These are phyloP conservation scores for Symmetrospora coprosmae DNA, from an alignment of 768 basidiomycete species.

Conservation along the genomic window DNA sequence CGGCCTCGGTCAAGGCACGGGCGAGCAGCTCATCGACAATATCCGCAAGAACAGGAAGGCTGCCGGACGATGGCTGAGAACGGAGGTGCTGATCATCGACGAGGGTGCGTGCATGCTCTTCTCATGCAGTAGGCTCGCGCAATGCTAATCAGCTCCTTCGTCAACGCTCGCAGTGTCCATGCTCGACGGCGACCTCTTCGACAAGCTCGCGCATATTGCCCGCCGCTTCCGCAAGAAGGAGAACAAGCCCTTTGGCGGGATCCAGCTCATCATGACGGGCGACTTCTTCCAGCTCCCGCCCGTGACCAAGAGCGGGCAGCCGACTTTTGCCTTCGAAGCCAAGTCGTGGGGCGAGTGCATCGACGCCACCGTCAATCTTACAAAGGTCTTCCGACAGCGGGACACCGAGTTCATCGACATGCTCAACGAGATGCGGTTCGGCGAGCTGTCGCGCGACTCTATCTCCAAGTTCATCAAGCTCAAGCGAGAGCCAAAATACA, in stretches of 20 bases:
- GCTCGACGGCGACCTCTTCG: constrained; percentile 36
- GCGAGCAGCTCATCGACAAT: constrained; percentile 51
- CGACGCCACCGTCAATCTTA: constrained; percentile 73
- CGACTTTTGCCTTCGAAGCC: constrained; percentile 89
- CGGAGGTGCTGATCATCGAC: constrained; percentile 73
- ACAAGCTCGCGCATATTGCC: constrained; percentile 37
- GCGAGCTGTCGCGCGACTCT: constrained; percentile 51
- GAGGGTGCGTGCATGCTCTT: constrained; percentile 48
- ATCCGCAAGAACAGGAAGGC: constrained; percentile 69
- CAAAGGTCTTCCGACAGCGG: constrained; percentile 85
- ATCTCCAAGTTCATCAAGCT: constrained; percentile 57
- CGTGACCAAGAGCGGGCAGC: constrained; percentile 38
- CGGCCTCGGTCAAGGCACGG: constrained; percentile 60
- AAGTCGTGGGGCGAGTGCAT: constrained; percentile 59
- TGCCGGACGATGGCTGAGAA: constrained; percentile 59
- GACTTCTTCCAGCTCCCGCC: constrained; percentile 42
- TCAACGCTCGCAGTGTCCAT: constrained; percentile 42
- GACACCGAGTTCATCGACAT: constrained; percentile 89
- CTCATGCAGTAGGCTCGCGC: background rate
- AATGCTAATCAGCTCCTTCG: background rate
- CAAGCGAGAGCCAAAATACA: constrained; percentile 54
- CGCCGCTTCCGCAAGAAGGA: constrained; percentile 30
- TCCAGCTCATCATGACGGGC: constrained; percentile 43
- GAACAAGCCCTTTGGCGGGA: constrained; percentile 41
- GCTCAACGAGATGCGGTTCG: constrained; percentile 97